Percentiles rank a stretch among this genome's conserved stretches.
Evolutionary conservation across 352 stramenopile genomes (phyloP).

Genomic region (Globisporangium cystogenes): DNA sequence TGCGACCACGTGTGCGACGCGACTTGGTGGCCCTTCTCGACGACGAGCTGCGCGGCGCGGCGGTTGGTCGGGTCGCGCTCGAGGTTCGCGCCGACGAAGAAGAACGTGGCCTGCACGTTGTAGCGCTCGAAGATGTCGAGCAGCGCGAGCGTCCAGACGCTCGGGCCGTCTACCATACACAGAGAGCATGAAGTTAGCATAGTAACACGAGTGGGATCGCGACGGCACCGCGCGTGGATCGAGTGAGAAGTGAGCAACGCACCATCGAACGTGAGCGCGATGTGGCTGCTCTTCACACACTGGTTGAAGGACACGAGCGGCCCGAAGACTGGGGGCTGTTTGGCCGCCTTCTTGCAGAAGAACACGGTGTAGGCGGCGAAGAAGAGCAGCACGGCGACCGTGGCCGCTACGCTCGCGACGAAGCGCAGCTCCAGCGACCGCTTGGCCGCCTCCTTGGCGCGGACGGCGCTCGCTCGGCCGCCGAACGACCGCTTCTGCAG

Average conservation of each 20-base stretch:
- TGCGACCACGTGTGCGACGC: constrained; percentile 9
- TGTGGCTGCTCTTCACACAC: constrained; percentile 5
- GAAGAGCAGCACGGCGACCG: too few relatives aligned
- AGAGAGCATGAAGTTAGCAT: too few relatives aligned
- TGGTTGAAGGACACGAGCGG: background rate
- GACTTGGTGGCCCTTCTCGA: constrained; percentile 4
- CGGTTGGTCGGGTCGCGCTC: constrained; percentile 2
- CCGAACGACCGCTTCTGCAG: too few relatives aligned
- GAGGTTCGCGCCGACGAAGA: constrained; percentile 9
- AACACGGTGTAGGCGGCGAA: too few relatives aligned
- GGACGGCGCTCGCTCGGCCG: too few relatives aligned
- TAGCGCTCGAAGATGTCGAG: constrained; percentile 5
- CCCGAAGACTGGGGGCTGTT: too few relatives aligned
- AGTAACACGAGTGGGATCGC: too few relatives aligned
- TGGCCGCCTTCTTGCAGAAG: too few relatives aligned
- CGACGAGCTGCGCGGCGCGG: background rate
- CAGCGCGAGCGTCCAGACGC: constrained; percentile 2
- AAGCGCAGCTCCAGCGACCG: too few relatives aligned
- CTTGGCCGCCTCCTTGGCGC: too few relatives aligned
- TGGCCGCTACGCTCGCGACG: too few relatives aligned
- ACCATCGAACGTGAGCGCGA: constrained; percentile 10
- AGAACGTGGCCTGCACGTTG: constrained; percentile 6
- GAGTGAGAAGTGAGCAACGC: background rate
- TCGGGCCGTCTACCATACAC: constrained; percentile 4
- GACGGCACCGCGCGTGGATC: too few relatives aligned